Percentiles rank a stretch among this genome's conserved stretches.
These are phyloP conservation scores for Polygonum maritimum DNA, from an alignment of 148 eudicot genomes.

Conservation along the genomic window DNA sequence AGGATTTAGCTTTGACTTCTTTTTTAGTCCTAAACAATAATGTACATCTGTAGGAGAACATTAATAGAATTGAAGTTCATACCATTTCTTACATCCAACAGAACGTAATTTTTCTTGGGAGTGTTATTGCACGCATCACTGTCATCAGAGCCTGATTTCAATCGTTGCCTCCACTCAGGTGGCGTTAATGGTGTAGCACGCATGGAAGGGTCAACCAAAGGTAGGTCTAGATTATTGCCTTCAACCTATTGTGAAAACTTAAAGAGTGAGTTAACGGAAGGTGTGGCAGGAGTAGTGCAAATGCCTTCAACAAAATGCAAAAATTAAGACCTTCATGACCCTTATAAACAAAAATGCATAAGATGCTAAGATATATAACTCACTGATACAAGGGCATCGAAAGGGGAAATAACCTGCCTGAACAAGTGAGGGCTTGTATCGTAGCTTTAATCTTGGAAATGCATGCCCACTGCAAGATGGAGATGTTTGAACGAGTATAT, in stretches of 20 bases:
- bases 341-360: not conserved
- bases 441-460: constrained; percentile 84
- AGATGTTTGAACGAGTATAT: constrained; percentile 69
- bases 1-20: not conserved
- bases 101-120: constrained; percentile 24
- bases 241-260: constrained; percentile 48
- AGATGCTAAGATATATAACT: not conserved
- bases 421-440: constrained; percentile 84
- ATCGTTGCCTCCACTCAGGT: constrained; percentile 57
- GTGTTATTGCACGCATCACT: constrained; percentile 21
- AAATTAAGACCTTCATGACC: not conserved
- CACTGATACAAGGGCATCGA: not conserved
- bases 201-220: constrained; percentile 71
- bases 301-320: not conserved
- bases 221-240: constrained; percentile 74
- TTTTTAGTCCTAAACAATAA: not conserved
- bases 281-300: constrained; percentile 10
- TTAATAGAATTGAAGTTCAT: constrained; percentile 8
- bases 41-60: not conserved
- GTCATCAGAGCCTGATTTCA: constrained; percentile 31
- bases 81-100: constrained; percentile 98
- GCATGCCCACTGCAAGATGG: constrained; percentile 70
- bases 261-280: constrained; percentile 17
- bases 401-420: constrained; percentile 48
- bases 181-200: constrained; percentile 79